phyloP scores from a whole-genome alignment of 768 basidiomycete species.

The Lanmaoa rubissima region DNA sequence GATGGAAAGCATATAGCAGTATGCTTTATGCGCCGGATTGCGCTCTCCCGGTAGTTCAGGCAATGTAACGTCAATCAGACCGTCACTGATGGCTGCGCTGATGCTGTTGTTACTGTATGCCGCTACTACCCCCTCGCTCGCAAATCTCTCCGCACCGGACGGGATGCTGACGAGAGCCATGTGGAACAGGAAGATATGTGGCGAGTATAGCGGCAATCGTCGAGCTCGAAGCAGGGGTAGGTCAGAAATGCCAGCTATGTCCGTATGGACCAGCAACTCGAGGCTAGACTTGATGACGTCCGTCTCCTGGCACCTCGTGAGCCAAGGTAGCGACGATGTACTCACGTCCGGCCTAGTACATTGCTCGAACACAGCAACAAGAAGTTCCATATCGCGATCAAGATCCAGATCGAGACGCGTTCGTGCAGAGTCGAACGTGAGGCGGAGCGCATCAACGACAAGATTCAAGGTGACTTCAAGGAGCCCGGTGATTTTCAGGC shows the following conservation, averaged over 20 bases:
- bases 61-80: slow-evolving; percentile 62
- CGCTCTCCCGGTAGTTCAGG: slow-evolving; percentile 73
- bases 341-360: slow-evolving; percentile 68
- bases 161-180: slow-evolving; percentile 77
- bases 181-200: slow-evolving; percentile 82
- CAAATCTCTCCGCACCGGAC: slow-evolving; percentile 79
- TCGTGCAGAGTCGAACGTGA: slow-evolving; percentile 64
- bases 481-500: slow-evolving; percentile 55
- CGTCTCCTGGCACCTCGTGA: slow-evolving; percentile 75
- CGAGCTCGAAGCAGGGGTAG: slow-evolving; percentile 57
- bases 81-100: slow-evolving; percentile 71
- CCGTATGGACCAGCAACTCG: slow-evolving; percentile 65
- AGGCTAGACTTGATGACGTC: slow-evolving; percentile 76
- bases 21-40: slow-evolving; percentile 76
- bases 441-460: slow-evolving; percentile 63
- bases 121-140: slow-evolving; percentile 75
- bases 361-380: slow-evolving; percentile 82
- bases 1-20: slow-evolving; percentile 82
- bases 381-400: slow-evolving; percentile 77
- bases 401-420: slow-evolving; percentile 58
- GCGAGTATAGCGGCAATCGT: slow-evolving; percentile 68
- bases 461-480: slow-evolving; percentile 63
- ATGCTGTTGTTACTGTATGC: slow-evolving; percentile 85
- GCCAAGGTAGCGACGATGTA: slow-evolving; percentile 71
- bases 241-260: slow-evolving; percentile 70